phyloP scores from a whole-genome alignment of 2,329 filamentous ascomycete genomes.

The Cercospora sesami region DNA sequence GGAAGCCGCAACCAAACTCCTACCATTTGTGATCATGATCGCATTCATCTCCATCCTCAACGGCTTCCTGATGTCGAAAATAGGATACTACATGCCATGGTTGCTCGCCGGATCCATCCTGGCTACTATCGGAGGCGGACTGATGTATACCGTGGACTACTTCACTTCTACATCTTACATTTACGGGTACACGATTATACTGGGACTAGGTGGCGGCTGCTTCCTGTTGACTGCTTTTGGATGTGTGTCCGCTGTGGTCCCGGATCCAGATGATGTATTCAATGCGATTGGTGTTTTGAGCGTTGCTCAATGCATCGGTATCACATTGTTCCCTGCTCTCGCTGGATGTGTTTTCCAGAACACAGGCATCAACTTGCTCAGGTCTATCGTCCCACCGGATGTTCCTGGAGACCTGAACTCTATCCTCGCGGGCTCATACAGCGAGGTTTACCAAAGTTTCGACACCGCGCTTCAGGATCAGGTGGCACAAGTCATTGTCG shows the following conservation, averaged over 20 bases:
- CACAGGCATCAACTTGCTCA: not conserved
- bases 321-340: not conserved
- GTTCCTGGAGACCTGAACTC: not conserved
- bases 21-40: not conserved
- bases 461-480: not conserved
- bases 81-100: not conserved
- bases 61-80: not conserved
- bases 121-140: not conserved
- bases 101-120: not conserved
- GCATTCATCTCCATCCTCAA: not conserved
- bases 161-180: not conserved
- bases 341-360: not conserved
- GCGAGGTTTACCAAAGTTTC: not conserved
- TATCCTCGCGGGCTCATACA: not conserved
- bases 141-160: not conserved
- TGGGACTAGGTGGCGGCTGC: not conserved
- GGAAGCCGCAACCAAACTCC: not conserved
- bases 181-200: not conserved
- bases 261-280: not conserved
- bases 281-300: not conserved
- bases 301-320: not conserved
- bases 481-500: not conserved
- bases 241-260: not conserved
- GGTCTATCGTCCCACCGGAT: not conserved
- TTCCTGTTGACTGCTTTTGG: not conserved